phyloP scores from a whole-genome alignment of 1,284 basidiomycete species.

The Volvariella surrecta region DNA sequence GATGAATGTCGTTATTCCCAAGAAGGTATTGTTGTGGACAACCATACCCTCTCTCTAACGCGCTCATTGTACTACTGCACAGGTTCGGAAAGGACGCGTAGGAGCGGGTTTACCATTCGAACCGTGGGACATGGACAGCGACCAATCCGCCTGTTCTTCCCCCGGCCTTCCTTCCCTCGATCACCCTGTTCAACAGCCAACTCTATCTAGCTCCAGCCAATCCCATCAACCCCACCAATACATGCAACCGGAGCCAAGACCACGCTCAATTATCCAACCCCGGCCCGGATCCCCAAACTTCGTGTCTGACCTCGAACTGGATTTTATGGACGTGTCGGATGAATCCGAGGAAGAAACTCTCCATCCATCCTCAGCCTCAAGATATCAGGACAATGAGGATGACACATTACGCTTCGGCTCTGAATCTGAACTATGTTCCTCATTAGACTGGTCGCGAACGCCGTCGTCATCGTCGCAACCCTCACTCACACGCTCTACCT shows the following conservation, averaged over 20 bases:
- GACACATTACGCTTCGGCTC: slow-evolving; percentile 1
- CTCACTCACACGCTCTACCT: slow-evolving; percentile 10
- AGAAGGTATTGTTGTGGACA: slow-evolving; percentile 37
- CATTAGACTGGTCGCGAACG: slow-evolving; percentile 4
- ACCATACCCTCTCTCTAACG: slow-evolving; percentile 1
- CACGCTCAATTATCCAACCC: background rate
- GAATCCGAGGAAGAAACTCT: slow-evolving; percentile 2
- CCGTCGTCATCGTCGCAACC: slow-evolving; percentile 5
- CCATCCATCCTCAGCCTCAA: background rate
- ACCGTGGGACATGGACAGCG: slow-evolving; percentile 40
- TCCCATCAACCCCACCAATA: background rate
- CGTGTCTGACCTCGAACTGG: slow-evolving; percentile 14
- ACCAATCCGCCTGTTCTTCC: slow-evolving; percentile 5
- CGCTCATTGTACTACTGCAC: slow-evolving; percentile 6
- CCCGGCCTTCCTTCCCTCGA: slow-evolving; percentile 8
- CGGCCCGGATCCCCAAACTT: slow-evolving; percentile 10
- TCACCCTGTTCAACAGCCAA: background rate
- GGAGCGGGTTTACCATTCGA: slow-evolving; percentile 54
- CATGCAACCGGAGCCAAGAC: too few relatives aligned
- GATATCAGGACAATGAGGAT: background rate
- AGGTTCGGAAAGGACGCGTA: slow-evolving; percentile 51
- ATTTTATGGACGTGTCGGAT: slow-evolving; percentile 9
- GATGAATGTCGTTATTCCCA: slow-evolving; percentile 42
- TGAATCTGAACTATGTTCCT: slow-evolving; percentile 9
- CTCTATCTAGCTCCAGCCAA: background rate